phyloP scores from a whole-genome alignment of 768 basidiomycete species.

The Tricholoma sp. region DNA sequence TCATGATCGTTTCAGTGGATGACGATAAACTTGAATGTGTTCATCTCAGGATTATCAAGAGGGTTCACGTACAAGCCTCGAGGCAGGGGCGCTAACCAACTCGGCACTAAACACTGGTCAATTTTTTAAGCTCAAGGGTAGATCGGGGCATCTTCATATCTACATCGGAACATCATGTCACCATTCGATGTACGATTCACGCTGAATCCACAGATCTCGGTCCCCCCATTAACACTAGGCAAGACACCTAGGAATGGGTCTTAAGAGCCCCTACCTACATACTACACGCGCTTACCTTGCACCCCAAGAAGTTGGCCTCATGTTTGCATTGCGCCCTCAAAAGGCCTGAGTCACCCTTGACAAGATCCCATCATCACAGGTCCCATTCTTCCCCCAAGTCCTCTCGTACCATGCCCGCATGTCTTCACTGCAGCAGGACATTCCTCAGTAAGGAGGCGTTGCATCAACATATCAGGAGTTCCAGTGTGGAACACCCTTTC shows the following conservation, averaged over 20 bases:
- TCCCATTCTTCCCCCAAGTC: not conserved
- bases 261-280: conserved; percentile 1
- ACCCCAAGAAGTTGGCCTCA: conserved; percentile 5
- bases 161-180: not conserved
- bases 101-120: not conserved
- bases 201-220: not conserved
- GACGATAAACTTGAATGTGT: too few relatives aligned
- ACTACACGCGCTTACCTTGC: conserved; percentile 12
- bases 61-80: not conserved
- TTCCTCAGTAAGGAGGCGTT: conserved; percentile 34
- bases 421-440: conserved; percentile 29
- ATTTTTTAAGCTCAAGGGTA: not conserved
- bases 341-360: conserved; percentile 7
- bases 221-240: not conserved
- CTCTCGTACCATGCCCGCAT: conserved; percentile 26
- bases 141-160: not conserved
- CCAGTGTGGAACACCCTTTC: conserved; percentile 30
- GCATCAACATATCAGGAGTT: conserved; percentile 32
- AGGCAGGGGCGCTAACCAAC: not conserved
- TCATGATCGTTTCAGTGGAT: not conserved
- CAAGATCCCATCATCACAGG: conserved; percentile 1
- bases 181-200: not conserved
- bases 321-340: conserved; percentile 3
- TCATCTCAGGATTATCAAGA: too few relatives aligned
- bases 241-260: not conserved